These are phyloP conservation scores for Rubia yunnanensis DNA, from an alignment of 257 asterid genomes.

Conservation along the genomic window DNA sequence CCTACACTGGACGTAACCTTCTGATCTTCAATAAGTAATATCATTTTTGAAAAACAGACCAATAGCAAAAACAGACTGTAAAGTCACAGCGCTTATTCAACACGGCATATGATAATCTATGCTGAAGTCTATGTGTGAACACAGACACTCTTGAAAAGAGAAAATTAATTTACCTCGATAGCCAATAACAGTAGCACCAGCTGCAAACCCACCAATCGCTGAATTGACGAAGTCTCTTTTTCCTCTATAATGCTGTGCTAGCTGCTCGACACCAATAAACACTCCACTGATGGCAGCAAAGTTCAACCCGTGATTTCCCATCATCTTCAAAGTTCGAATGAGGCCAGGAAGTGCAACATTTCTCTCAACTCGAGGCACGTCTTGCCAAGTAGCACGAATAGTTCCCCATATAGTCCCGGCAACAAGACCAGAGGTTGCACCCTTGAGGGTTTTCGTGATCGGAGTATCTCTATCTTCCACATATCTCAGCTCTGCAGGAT, in stretches of 20 bases:
- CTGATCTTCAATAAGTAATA: background rate
- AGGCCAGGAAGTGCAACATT: constrained; percentile 92
- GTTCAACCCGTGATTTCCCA: constrained; percentile 79
- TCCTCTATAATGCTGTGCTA: constrained; percentile 66
- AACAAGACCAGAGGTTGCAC: constrained; percentile 65
- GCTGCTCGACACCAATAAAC: constrained; percentile 76
- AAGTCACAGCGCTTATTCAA: background rate
- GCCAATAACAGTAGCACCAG: constrained; percentile 85
- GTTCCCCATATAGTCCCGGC: constrained; percentile 93
- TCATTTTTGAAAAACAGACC: background rate
- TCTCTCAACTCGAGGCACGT: constrained; percentile 97
- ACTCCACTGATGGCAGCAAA: constrained; percentile 98
- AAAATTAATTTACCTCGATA: constrained; percentile 59
- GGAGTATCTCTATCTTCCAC: constrained; percentile 75
- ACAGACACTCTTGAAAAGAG: background rate
- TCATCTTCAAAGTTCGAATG: constrained; percentile 83
- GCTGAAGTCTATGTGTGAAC: background rate
- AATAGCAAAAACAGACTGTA: background rate
- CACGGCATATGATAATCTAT: background rate
- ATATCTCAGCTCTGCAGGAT: constrained; percentile 57
- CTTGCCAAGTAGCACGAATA: constrained; percentile 89
- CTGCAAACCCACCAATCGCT: constrained; percentile 91
- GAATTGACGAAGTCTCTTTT: constrained; percentile 91
- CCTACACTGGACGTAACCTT: background rate
- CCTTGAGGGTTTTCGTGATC: constrained; percentile 57